Conservation (phyloP, 2,329 filamentous ascomycete genomes). For the Alternaria viburni region DNA sequence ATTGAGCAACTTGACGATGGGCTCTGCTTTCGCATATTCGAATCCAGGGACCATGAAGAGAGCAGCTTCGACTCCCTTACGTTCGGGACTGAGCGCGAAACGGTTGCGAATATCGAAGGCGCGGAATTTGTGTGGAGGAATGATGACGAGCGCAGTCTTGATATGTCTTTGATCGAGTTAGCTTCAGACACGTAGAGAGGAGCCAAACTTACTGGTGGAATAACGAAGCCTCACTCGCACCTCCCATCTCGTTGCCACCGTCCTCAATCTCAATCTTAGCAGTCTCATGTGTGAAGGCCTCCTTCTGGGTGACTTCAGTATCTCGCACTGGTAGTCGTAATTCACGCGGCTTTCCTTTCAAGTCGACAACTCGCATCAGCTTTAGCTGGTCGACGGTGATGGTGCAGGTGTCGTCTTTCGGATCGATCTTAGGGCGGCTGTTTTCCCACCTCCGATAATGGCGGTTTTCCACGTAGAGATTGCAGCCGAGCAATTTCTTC, state of each 20-base stretch:
- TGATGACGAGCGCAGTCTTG: background rate
- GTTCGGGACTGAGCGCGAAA: background rate
- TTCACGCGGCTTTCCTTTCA: background rate
- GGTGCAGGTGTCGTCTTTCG: background rate
- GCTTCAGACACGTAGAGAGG: rapidly evolving
- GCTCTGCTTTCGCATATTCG: background rate
- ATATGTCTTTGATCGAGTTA: background rate
- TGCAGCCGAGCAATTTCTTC: background rate
- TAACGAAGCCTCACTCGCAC: rapidly evolving
- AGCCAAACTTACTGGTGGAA: background rate
- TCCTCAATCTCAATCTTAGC: background rate
- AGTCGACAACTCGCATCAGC: background rate
- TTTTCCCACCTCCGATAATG: background rate
- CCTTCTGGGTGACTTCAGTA: background rate
- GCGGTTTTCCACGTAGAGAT: background rate
- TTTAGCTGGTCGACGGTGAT: background rate
- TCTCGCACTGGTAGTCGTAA: background rate
- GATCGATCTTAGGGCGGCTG: background rate
- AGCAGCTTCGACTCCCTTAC: background rate
- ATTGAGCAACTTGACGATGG: background rate
- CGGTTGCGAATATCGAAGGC: background rate
- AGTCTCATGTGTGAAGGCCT: background rate
- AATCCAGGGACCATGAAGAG: background rate
- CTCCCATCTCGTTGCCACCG: rapidly evolving
- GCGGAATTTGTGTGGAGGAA: background rate